Evolutionary conservation across 495 filamentous ascomycete genomes (phyloP).

Genomic region (Trypethelium eluteriae): DNA sequence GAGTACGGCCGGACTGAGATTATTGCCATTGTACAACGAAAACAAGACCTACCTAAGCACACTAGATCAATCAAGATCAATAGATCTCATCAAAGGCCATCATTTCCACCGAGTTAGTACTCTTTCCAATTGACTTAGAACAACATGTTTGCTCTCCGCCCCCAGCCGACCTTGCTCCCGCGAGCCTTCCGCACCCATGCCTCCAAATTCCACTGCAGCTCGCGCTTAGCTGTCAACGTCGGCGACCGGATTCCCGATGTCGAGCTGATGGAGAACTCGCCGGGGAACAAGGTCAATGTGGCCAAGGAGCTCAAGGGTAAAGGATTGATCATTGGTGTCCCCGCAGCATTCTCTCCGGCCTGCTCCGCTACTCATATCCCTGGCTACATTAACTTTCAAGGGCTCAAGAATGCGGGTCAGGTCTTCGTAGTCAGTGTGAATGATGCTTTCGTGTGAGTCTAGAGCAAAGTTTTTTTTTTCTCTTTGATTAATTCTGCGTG

Average conservation of each 20-base stretch:
- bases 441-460: constrained; percentile 84
- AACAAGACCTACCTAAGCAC: not conserved
- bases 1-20: not conserved
- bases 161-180: not conserved
- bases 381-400: constrained; percentile 68
- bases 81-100: too few relatives aligned
- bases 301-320: constrained; percentile 62
- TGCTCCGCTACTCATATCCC: constrained; percentile 72
- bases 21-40: not conserved
- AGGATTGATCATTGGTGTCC: constrained; percentile 80
- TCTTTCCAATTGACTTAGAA: not conserved
- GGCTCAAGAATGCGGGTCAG: constrained; percentile 63
- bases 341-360: constrained; percentile 79
- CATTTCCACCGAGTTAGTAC: too few relatives aligned
- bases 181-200: constrained; percentile 18
- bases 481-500: constrained; percentile 10
- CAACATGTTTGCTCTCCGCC: not conserved
- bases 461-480: not conserved
- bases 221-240: constrained; percentile 44
- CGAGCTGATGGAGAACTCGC: constrained; percentile 55
- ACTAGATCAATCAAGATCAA: not conserved
- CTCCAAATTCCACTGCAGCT: constrained; percentile 47
- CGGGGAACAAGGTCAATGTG: constrained; percentile 81
- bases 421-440: constrained; percentile 90
- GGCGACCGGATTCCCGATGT: constrained; percentile 57